Evolutionary conservation across 2,329 filamentous ascomycete species (phyloP), one percentile per base, ranked within the genome.

Genomic region (Aspergillus brunneoviolaceus): DNA sequence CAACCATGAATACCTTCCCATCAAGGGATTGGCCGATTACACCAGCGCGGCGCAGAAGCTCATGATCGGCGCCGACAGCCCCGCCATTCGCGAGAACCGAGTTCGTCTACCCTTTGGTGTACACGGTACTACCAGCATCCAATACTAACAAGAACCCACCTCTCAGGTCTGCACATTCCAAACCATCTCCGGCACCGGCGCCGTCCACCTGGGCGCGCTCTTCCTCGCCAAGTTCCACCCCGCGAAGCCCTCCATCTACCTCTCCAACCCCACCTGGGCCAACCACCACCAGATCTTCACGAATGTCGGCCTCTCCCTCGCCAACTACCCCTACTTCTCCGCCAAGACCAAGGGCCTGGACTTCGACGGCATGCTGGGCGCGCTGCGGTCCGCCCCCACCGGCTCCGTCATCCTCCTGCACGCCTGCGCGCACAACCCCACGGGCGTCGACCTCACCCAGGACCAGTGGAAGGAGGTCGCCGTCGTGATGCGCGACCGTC

Each of bases 231-330:
- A 89, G 77, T 99, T 98, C 86, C 96, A 91, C 84, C 82, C 82
- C 60, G 78, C 72, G 76, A 57, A 75, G 83, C 72, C 84, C 85
- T 73, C 86, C 84, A 86, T 96, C 79, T 97, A 96, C 84, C 84
- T 98, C 77, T 96, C 92, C 72, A 90, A 90, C 77, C 95, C 95
- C 56, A 99, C 95, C 63, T 99, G 95, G 95, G 92, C 90, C 68
- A 99, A 99, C 82, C 95, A 99, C 87, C 89, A 96, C 81, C 95
- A 98, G 79, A 97, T 99, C 83, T 96, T 99, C 82, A 86, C 83
- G 78, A 98, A 98, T 74, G 92, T 97, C 73, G 84, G 85, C 69
- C 82, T 98, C 31, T 81, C 86, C 35, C 86, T 92, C 70, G 88
- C 88, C 68, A 86, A 86, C 66, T 99, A 99, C 81, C 95, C 94